Evolutionary conservation across 2,329 filamentous ascomycete species (phyloP).

Genomic region (Neofusicoccum kwambonambiense): DNA sequence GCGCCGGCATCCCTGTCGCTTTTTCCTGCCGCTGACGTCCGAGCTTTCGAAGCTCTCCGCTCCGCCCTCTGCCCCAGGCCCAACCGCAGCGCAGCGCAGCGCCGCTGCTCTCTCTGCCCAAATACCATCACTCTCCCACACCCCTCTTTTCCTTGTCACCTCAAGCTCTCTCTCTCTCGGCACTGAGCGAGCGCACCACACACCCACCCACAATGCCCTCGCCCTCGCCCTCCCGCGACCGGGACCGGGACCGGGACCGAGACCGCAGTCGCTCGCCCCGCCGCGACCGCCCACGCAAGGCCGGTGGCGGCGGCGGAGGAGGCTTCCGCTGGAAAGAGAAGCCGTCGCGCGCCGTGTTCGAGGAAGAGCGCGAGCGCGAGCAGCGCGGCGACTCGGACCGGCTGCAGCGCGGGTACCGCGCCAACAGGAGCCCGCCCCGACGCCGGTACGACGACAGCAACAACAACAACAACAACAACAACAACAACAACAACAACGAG

Average conservation of each 20-base stretch:
- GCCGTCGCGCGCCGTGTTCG: slow-evolving; percentile 16
- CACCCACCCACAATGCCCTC: slow-evolving; percentile 4
- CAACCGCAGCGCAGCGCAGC: neutral
- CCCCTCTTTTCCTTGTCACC: neutral
- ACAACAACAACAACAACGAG: slow-evolving; percentile 29
- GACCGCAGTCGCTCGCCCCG: slow-evolving; percentile 30
- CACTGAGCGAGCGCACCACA: neutral
- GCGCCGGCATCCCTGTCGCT: neutral
- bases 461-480: slow-evolving; percentile 45
- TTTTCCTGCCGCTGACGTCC: slow-evolving; percentile 2
- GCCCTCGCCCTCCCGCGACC: slow-evolving; percentile 23
- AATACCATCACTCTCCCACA: neutral
- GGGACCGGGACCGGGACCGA: slow-evolving; percentile 9
- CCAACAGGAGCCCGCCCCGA: slow-evolving; percentile 22
- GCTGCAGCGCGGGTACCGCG: slow-evolving; percentile 28
- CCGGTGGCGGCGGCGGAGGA: slow-evolving; percentile 43
- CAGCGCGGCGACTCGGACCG: slow-evolving; percentile 22
- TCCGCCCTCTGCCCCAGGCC: neutral
- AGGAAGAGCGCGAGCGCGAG: slow-evolving; percentile 24
- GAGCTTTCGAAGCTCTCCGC: neutral
- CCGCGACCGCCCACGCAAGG: slow-evolving; percentile 30
- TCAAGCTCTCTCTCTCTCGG: neutral
- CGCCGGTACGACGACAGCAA: slow-evolving; percentile 51
- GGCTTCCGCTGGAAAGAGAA: slow-evolving; percentile 62
- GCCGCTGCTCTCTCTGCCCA: neutral